Percentiles rank a stretch among this genome's conserved stretches.
Evolutionary conservation across 768 basidiomycete genomes (phyloP).

Genomic region (Mycena rosella): DNA sequence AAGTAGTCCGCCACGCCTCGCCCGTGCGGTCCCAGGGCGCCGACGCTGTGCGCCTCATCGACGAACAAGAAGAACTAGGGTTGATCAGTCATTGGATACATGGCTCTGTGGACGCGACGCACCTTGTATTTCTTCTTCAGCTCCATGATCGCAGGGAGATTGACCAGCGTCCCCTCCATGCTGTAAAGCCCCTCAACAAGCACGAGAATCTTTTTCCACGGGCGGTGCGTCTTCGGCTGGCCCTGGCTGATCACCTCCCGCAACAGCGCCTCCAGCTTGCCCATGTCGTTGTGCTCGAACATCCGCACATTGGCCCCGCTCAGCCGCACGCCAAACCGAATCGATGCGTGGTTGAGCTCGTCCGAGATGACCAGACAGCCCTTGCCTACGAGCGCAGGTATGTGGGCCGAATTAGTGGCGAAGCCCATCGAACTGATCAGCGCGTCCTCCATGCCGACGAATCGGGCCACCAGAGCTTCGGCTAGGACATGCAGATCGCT

Average conservation of each 20-base stretch:
- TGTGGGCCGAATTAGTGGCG: constrained; percentile 93
- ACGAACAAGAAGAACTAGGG: constrained; percentile 94
- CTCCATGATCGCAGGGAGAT: constrained; percentile 84
- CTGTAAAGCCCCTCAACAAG: constrained; percentile 97
- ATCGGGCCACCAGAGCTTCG: constrained; percentile 90
- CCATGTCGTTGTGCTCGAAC: constrained; percentile 99
- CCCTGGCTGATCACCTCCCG: constrained; percentile 96
- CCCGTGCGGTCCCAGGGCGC: constrained; percentile 93
- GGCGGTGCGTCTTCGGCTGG: constrained; percentile 89
- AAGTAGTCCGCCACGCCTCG: constrained; percentile 98
- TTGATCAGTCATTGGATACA: background rate
- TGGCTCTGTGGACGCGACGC: constrained; percentile 28
- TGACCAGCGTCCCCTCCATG: constrained; percentile 96
- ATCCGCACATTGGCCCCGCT: constrained; percentile 90
- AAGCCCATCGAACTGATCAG: constrained; percentile 91
- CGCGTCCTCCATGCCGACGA: constrained; percentile 91
- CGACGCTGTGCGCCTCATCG: constrained; percentile 98
- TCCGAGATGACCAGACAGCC: constrained; percentile 98
- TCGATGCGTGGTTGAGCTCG: constrained; percentile 95
- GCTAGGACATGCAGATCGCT: constrained; percentile 84
- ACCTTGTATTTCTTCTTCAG: constrained; percentile 98
- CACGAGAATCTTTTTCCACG: constrained; percentile 70
- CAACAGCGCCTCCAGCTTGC: constrained; percentile 81
- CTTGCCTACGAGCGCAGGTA: constrained; percentile 91
- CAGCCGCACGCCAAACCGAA: constrained; percentile 93